Evolutionary conservation across 495 filamentous ascomycete genomes (phyloP), one percentile per base, ranked within the genome.

Genomic region (Neurospora sp.): DNA sequence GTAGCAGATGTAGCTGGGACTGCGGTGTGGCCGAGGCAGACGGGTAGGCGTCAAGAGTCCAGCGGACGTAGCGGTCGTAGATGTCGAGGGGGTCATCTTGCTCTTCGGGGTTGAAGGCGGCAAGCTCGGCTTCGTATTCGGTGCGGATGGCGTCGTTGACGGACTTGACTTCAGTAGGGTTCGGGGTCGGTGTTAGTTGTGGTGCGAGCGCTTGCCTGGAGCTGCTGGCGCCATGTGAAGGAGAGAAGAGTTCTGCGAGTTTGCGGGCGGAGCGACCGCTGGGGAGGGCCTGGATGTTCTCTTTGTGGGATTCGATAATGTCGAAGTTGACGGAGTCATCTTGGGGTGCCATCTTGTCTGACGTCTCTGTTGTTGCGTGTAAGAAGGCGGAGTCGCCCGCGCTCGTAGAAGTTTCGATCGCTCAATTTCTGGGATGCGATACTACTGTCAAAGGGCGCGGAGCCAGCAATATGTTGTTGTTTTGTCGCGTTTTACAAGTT

Each of bases 11-110:
- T 3, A 99, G 90, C 72, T 93, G 91, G 9, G 94, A 97, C 78
- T 96, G 89, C 1, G 92, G 84, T n/a, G 94, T 96, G 44, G 93
- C 93, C 82, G 97, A 94, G 14, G 94, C 93, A 3, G 95, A 94
- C 0, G 96, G 96, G 77, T 98, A 98, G 16, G 95, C 93, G 78
- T 97, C 93, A 20, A 98, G 83, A 0, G 94, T 96, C 96, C 96
- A 99, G 81, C 93, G 92, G 35, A 98, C 93, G 77, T 99, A 99
- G 79, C 96, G 90, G 76, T 98, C 95, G 82, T 94, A 99, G 65
- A 98, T 87, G 78, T 98, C 96, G 41, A 99, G 89, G 3, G 96
- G 96, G 77, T 99, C 96, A 76, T 99, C 96, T 7, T 92, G 92
- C 78, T 98, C 96, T 65, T 65, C 53, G 7, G 53, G 53, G 73